Evolutionary conservation across 139 green algal species (phyloP), one percentile per base, ranked within the genome.

Genomic region (Ettlia oleoabundans): DNA sequence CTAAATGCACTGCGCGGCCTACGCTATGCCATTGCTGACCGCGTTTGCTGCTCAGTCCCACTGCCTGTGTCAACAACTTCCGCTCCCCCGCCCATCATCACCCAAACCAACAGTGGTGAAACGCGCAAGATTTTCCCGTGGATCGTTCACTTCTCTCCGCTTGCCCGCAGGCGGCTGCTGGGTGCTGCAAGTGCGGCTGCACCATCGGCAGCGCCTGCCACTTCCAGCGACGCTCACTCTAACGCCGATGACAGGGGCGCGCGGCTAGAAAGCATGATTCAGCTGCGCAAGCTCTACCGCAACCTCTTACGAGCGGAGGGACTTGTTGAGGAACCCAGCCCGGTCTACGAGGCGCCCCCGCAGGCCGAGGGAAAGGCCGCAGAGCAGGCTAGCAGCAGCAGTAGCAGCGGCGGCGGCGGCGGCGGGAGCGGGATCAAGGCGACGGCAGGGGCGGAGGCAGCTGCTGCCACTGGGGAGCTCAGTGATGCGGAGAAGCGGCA

Each of bases 251-350:
- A 72, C 35, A 86, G 92, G 1, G 84, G 84, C 22, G n/a, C 52
- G 43, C 90, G 92, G 1, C 83, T 97, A 26, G 86, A 92, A 55
- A 63, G 86, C 24, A 82, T 96, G 24, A 82, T 97, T 15, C 84
- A 90, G 73, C 76, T 94, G 28, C 89, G 93, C n/a, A 92, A 92
- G 78, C 82, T 97, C 52, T 97, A 96, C 87, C 83, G 94, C 26
- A 96, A 97, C 85, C 85, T 90, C 80, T 74, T 97, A 21, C 78
- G 94, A 0, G 92, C 92, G 2, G 86, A 93, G 40, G 33, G 73
- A 15, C 82, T 96, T 30, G 82, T 97, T 8, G 35, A 71, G 24
- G 43, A 85, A 65, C 64, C 89, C 1, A 79, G 68, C 1, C 93
- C 93, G 3, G 85, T 95, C 2, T 96, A 96, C 67, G 42, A 76